phyloP scores from a whole-genome alignment of 1,284 basidiomycete species.

The Gymnopus androsaceus region DNA sequence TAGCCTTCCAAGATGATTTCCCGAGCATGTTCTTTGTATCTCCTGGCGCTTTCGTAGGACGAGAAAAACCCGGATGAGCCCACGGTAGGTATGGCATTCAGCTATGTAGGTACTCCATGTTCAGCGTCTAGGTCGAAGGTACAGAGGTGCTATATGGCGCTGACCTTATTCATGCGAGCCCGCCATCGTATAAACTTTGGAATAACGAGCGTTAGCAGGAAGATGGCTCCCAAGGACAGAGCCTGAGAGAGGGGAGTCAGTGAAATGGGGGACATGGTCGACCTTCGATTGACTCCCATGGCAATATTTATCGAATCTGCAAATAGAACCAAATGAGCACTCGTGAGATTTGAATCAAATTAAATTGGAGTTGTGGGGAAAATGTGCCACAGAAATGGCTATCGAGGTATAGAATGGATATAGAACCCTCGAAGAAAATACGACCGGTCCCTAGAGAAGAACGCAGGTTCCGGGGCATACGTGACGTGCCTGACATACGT shows the following conservation, averaged over 20 bases:
- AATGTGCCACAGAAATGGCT: no score
- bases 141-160: no score
- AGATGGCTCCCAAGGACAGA: background rate
- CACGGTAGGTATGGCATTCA: constrained; percentile 14
- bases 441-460: no score
- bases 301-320: background rate
- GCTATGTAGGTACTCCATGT: background rate
- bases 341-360: no score
- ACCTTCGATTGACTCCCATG: background rate
- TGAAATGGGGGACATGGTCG: background rate
- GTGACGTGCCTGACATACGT: no score
- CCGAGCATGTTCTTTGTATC: constrained; percentile 3
- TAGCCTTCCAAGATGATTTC: constrained; percentile 15
- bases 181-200: constrained; percentile 2
- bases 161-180: constrained; percentile 3
- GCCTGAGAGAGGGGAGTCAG: background rate
- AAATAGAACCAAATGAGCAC: no score
- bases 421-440: no score
- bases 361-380: no score
- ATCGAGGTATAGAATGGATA: no score
- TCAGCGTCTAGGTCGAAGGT: no score
- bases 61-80: constrained; percentile 10
- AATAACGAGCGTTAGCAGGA: background rate
- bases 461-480: no score
- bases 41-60: constrained; percentile 9